Evolutionary conservation across 2,329 filamentous ascomycete genomes (phyloP), one percentile per base, ranked within the genome.

Genomic region (Domatiomyces catenatus): DNA sequence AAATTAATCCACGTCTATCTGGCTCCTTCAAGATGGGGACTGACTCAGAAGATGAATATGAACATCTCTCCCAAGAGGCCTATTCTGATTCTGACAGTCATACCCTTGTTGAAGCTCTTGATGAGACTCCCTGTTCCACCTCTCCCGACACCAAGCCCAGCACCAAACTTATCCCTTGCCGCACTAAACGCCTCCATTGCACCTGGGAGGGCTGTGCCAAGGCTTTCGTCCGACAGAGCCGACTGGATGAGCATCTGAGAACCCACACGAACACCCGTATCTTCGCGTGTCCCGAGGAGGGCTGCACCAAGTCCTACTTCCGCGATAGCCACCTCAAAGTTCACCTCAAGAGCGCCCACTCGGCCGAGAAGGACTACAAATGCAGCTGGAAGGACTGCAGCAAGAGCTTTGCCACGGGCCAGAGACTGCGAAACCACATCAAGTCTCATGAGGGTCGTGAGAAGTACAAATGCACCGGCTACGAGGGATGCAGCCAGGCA

Each of bases 231-330:
- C 81, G 90, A 2, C 88, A 87, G 0, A 84, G 84, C 32, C 80
- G 86, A 24, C 74, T 95, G 3, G 75, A 83, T 53, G 81, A 86
- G 52, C 90, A 96, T 62, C 69, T 90, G 20, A 77, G 87, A 56
- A 88, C 84, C 1, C 90, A 96, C 65, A 90, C 80, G 49, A 87
- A 90, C 58, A 85, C 90, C 59, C 80, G 89, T 1, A 81, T 87
- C 0, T 93, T 84, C 65, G 73, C 74, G 42, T 96, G 90, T 62
- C 70, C 74, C 1, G 75, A 83, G 54, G 69, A 74, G 5, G 80
- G 69, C 43, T 96, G 90, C 63, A 77, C 79, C 60, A 95, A 94
- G 70, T 77, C 81, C 43, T 96, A 94, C 64, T 77, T 87, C 12
- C 85, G 92, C 54, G 79, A 86, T 57, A 90, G 90, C 59, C 88